phyloP scores from a whole-genome alignment of 169 alveolate species.

The Theileria orientalis region DNA sequence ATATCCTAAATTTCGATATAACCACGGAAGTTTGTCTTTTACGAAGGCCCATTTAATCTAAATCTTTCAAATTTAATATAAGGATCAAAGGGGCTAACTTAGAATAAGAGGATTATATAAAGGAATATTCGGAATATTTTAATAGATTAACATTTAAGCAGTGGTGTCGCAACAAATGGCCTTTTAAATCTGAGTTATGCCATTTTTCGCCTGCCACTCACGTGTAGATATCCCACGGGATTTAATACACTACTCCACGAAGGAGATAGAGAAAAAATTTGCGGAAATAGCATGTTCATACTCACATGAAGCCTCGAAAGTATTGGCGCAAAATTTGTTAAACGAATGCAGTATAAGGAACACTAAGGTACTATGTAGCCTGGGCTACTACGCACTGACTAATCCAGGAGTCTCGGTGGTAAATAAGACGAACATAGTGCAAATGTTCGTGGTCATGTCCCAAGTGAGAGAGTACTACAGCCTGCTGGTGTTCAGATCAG shows the following conservation, averaged over 20 bases:
- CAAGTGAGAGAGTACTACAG: conserved; percentile 36
- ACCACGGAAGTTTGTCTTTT: too few species aligned
- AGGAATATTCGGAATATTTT: too few species aligned
- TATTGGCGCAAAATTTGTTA: conserved; percentile 11
- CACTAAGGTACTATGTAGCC: neutral
- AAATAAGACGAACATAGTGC: conserved; percentile 39
- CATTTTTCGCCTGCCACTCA: neutral
- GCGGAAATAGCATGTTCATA: conserved; percentile 9
- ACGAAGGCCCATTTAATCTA: too few species aligned
- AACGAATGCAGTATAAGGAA: conserved; percentile 24
- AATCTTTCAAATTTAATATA: too few species aligned
- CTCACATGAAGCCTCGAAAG: conserved; percentile 19
- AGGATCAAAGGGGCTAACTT: too few species aligned
- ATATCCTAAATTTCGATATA: too few species aligned
- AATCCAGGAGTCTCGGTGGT: conserved; percentile 23
- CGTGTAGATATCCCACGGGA: conserved; percentile 1
- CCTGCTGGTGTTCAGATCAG: conserved; percentile 21
- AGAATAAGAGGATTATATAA: too few species aligned
- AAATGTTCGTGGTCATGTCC: conserved; percentile 40
- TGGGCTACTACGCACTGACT: conserved; percentile 13
- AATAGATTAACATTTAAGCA: too few species aligned
- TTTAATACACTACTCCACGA: conserved; percentile 14
- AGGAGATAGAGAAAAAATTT: conserved; percentile 19
- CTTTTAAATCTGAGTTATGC: too few species aligned
- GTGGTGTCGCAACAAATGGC: too few species aligned